Base-by-base conservation (phyloP, 805 yeast species). In the Suhomyces vadensis region DNA sequence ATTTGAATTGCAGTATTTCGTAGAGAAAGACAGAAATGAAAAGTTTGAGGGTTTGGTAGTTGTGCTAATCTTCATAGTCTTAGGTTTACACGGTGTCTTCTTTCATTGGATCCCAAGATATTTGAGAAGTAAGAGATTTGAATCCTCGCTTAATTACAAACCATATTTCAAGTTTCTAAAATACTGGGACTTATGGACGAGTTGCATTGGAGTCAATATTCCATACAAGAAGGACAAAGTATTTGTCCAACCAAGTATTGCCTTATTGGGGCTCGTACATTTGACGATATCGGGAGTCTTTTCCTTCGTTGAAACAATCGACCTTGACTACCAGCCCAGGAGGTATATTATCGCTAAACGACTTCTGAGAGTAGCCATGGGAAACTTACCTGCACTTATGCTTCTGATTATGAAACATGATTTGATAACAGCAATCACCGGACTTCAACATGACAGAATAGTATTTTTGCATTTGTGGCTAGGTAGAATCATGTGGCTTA, bases 391-490 rank as follows among this genome's bases (percentile, higher is more conserved):
- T 0, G 44, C 65, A 4, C 43, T 73, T 20, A 61, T 67, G 42
- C 39, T 74, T 6, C 51, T 67, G 25, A 59, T 71, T 3, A 54
- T 64, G n/a, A 74, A 74, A 48, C 64, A 71, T 47, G 74, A 72
- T 45, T 40, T 70, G 6, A 42, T 75, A 3, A 57, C 73, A 1
- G 58, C 68, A 1, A 39, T 73, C 6, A 56, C 75, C 0, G 81
- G 81, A 2, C 57, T 75, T 24, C 59, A 69, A 20, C 67, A 59
- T 41, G 78, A 74, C 46, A 59, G 72, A 42, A 43, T 71, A 2
- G 56, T 56, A 2, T 58, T 70, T 16, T 53, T 74, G 24, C 81
- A 75, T 48, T 65, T 67, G 27, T 74, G 78, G 78, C 49, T 74
- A 22, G 73, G 77, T 17, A 56, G 78, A 29, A 50, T 60, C 7